These are phyloP conservation scores for Aspergillus sclerotioniger DNA, from an alignment of 495 filamentous ascomycete genomes.

Conservation along the genomic window DNA sequence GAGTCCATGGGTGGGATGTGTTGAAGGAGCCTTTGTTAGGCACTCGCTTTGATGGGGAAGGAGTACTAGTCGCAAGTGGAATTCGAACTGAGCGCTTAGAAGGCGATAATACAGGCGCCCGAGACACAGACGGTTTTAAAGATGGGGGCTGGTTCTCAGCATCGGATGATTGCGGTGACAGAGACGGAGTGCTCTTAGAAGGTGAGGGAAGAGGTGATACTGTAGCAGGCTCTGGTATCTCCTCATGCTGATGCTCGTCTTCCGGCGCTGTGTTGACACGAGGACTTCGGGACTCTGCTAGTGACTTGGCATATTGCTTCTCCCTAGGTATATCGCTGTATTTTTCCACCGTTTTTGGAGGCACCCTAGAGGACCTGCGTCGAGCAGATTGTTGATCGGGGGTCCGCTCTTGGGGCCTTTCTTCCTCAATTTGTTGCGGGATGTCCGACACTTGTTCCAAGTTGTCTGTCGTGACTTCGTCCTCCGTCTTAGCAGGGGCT, in stretches of 20 bases:
- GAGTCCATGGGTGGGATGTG: constrained; percentile 66
- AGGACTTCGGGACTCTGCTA: constrained; percentile 27
- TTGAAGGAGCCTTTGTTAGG: constrained; percentile 53
- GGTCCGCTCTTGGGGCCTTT: constrained; percentile 21
- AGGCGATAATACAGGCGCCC: constrained; percentile 35
- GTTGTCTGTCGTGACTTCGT: neutral
- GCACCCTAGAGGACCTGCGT: constrained; percentile 32
- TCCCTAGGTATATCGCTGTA: constrained; percentile 47
- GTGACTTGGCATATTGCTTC: constrained; percentile 35
- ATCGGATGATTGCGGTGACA: constrained; percentile 74
- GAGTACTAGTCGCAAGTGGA: constrained; percentile 56
- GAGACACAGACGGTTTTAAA: constrained; percentile 48
- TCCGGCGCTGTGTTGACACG: constrained; percentile 8
- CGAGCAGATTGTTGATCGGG: constrained; percentile 21
- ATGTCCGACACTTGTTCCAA: constrained; percentile 19
- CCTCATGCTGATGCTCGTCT: constrained; percentile 8
- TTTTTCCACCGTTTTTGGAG: constrained; percentile 43
- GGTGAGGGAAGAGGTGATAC: constrained; percentile 34
- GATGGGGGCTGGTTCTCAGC: constrained; percentile 76
- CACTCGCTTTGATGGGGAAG: constrained; percentile 68
- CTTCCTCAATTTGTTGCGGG: constrained; percentile 27
- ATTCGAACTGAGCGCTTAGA: constrained; percentile 37
- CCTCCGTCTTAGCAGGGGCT: constrained; percentile 15
- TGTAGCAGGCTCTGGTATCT: constrained; percentile 16
- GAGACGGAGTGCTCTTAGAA: constrained; percentile 48